Evolutionary conservation across 2,329 filamentous ascomycete species (phyloP).

Genomic region (Harringtonia aguacate): DNA sequence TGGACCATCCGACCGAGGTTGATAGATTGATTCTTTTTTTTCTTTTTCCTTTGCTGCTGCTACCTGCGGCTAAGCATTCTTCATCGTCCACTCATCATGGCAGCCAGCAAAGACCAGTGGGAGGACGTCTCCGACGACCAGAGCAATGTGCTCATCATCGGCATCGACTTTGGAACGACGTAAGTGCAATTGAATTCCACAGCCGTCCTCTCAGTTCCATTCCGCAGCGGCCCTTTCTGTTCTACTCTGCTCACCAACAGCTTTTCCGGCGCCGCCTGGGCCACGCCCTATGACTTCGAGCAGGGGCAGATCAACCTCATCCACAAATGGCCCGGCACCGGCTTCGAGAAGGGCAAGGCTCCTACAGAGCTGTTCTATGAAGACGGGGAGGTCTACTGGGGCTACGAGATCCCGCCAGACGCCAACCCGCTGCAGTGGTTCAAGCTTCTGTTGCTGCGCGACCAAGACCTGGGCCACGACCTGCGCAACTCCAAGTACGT

Average conservation of each 20-base stretch:
- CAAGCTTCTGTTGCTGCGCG: slow-evolving; percentile 10
- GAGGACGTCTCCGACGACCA: slow-evolving; percentile 2
- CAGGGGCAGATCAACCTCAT: slow-evolving; percentile 8
- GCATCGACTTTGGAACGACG: slow-evolving; percentile 12
- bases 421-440: slow-evolving; percentile 10
- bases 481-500: slow-evolving; percentile 6
- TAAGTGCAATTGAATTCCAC: too few species aligned
- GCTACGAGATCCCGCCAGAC: slow-evolving; percentile 8
- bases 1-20: too few species aligned
- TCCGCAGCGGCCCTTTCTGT: too few species aligned
- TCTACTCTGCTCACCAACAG: neutral
- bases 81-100: slow-evolving; percentile 1
- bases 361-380: slow-evolving; percentile 9
- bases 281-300: slow-evolving; percentile 5
- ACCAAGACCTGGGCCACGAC: slow-evolving; percentile 5
- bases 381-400: slow-evolving; percentile 8
- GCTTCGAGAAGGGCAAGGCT: slow-evolving; percentile 9
- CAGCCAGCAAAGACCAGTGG: slow-evolving; percentile 5
- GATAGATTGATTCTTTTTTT: too few species aligned
- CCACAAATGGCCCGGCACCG: slow-evolving; percentile 13
- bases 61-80: too few species aligned
- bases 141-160: slow-evolving; percentile 8
- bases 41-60: too few species aligned
- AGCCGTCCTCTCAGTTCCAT: too few species aligned
- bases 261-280: slow-evolving; percentile 10